Percentiles rank a stretch among this genome's conserved stretches.
These are phyloP conservation scores for Begonia peltatifolia DNA, from an alignment of 306 rosid genomes.

Conservation along the genomic window DNA sequence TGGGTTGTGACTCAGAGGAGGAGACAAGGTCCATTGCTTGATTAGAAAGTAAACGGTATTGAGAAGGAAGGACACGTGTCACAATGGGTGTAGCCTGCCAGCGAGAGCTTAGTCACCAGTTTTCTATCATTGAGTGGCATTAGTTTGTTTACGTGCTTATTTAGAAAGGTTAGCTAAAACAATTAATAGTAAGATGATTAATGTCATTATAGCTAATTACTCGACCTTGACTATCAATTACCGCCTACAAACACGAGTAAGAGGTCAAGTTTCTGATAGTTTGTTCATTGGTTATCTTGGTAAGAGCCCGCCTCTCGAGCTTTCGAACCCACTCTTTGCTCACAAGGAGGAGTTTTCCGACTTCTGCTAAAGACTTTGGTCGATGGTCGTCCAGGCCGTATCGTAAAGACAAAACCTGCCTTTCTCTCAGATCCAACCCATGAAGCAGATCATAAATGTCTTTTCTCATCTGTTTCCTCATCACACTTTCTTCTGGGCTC, in stretches of 20 bases:
- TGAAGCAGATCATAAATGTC: slow-evolving; percentile 36
- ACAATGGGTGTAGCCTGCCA: no score
- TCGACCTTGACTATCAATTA: no score
- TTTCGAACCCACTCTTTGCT: slow-evolving; percentile 64
- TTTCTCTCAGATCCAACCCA: slow-evolving; percentile 57
- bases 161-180: no score
- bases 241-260: slow-evolving; percentile 20
- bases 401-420: slow-evolving; percentile 50
- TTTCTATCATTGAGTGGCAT: no score
- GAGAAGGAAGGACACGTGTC: no score
- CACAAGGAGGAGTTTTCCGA: slow-evolving; percentile 48
- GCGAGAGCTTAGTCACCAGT: no score
- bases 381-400: slow-evolving; percentile 50
- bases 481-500: slow-evolving; percentile 56
- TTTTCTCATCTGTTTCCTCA: slow-evolving; percentile 46
- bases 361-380: slow-evolving; percentile 65
- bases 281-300: slow-evolving; percentile 36
- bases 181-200: no score
- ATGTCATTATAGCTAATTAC: no score
- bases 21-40: no score
- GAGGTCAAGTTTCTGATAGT: slow-evolving; percentile 26
- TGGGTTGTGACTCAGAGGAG: no score
- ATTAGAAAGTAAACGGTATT: no score
- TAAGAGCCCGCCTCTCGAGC: slow-evolving; percentile 58
- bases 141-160: no score